phyloP scores from a whole-genome alignment of 306 rosid species.

The Comarum palustre region DNA sequence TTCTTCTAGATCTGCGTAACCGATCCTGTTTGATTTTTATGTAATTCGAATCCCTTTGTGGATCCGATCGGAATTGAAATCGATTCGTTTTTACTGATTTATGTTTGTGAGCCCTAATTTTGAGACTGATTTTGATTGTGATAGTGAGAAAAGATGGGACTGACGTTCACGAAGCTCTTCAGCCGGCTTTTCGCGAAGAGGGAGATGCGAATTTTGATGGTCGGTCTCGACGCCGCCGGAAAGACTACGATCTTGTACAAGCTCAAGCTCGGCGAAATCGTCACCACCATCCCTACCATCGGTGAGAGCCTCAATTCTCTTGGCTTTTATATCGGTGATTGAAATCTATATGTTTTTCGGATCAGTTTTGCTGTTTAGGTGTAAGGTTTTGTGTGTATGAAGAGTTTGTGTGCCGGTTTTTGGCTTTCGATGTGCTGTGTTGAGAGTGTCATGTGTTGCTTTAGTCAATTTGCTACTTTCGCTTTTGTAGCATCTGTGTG shows the following conservation, averaged over 20 bases:
- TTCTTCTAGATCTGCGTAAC: background rate
- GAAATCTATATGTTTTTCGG: background rate
- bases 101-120: background rate
- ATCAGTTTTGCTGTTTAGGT: no score
- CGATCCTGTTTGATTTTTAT: constrained; percentile 4
- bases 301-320: constrained; percentile 42
- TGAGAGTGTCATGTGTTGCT: background rate
- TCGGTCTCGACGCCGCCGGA: constrained; percentile 99
- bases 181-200: constrained; percentile 88
- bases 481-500: background rate
- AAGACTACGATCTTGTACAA: constrained; percentile 91
- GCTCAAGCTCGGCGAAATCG: constrained; percentile 95
- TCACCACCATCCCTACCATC: constrained; percentile 92
- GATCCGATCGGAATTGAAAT: constrained; percentile 15
- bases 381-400: background rate
- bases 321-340: background rate
- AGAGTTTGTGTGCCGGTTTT: background rate
- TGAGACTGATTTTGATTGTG: background rate
- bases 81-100: background rate
- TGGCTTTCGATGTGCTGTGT: background rate
- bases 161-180: constrained; percentile 86
- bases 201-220: constrained; percentile 96
- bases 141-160: constrained; percentile 52
- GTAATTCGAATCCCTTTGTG: background rate
- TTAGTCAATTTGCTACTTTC: background rate